Evolutionary conservation across 441 rosid species (phyloP), one percentile per base, ranked within the genome.

Genomic region (Raphanus hybrid): DNA sequence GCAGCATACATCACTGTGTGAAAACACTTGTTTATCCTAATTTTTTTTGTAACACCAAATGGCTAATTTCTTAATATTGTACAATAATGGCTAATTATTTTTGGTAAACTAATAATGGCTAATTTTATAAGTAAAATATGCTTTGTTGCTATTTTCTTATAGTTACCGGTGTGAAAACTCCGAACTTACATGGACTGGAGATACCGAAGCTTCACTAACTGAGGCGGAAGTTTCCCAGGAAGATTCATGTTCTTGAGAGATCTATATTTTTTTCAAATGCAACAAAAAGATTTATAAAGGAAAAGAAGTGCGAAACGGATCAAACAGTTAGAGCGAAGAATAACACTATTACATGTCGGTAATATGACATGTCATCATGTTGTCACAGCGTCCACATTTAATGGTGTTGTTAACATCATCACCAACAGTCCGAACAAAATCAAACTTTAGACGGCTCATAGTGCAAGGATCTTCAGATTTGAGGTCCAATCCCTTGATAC

Each of bases 171-270:
- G 43, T 39, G 10, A 39, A 39, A 43, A 23, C 27, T 58, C 34
- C 34, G 12, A 23, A 23, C 63, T 73, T 15, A 73, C 76, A 73
- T 34, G 26, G 4, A 6, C n/a, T 18, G 35, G 52, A 63, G 69
- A 11, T 43, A 43, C 50, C 14, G 50, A 43, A 43, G 50, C 50
- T 43, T 43, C 5, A 11, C 14, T 11, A 63, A 8, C 5, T 73
- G 37, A 8, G 63, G 76, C 12, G 76, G 76, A 52, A 73, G 63
- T 50, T 34, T 73, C n/a, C 70, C 70, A 9, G 63, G 4, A 73
- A 73, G 76, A 5, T 35, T 35, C 1, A 50, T 12, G 70, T 6
- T 18, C 76, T 64, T 52, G 16, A 64, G n/a, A 43, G 11, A 10
- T 11, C 50, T 43, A 39, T 41, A 39, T 39, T 39, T 39, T 35